These are phyloP conservation scores for Crithidia mellificae DNA, from an alignment of 208 protist genomes.

Conservation along the genomic window DNA sequence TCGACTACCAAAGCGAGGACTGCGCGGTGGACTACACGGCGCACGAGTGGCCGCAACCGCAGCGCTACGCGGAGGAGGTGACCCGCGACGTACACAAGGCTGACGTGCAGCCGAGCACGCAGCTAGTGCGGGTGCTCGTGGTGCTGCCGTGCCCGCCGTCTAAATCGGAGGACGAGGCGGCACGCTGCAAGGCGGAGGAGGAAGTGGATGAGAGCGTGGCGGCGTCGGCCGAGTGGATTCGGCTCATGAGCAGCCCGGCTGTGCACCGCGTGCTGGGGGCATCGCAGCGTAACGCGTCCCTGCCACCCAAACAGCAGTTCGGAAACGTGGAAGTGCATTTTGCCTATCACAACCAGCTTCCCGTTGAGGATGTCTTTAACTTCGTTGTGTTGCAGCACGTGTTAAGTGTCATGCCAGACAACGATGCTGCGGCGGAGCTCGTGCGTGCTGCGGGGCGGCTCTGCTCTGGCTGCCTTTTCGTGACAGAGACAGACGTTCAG, in stretches of 20 bases:
- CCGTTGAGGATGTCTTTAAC: slow-evolving; percentile 37
- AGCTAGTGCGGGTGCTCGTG: slow-evolving; percentile 35
- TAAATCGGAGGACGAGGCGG: not conserved
- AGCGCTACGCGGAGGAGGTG: slow-evolving; percentile 40
- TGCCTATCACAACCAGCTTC: slow-evolving; percentile 24
- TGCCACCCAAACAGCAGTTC: slow-evolving; percentile 6
- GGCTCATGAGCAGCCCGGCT: slow-evolving; percentile 39
- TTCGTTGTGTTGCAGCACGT: slow-evolving; percentile 83
- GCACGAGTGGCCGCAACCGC: slow-evolving; percentile 49
- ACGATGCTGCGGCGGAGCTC: slow-evolving; percentile 29
- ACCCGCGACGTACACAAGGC: slow-evolving; percentile 15
- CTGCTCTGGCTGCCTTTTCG: slow-evolving; percentile 48
- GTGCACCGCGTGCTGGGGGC: slow-evolving; percentile 25
- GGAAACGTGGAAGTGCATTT: slow-evolving; percentile 22
- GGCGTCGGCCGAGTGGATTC: slow-evolving; percentile 30
- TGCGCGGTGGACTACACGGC: slow-evolving; percentile 57
- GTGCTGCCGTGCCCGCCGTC: slow-evolving; percentile 25
- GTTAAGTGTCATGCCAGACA: slow-evolving; percentile 40
- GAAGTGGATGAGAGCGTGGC: not conserved
- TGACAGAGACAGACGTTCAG: slow-evolving; percentile 69
- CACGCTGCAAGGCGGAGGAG: not conserved
- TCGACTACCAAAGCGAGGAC: slow-evolving; percentile 91
- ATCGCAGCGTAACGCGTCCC: slow-evolving; percentile 17
- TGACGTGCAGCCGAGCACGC: not conserved
- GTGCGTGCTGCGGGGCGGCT: slow-evolving; percentile 15